Conservation (phyloP, 768 basidiomycete species). For the Mycena olivaceomarginata region DNA sequence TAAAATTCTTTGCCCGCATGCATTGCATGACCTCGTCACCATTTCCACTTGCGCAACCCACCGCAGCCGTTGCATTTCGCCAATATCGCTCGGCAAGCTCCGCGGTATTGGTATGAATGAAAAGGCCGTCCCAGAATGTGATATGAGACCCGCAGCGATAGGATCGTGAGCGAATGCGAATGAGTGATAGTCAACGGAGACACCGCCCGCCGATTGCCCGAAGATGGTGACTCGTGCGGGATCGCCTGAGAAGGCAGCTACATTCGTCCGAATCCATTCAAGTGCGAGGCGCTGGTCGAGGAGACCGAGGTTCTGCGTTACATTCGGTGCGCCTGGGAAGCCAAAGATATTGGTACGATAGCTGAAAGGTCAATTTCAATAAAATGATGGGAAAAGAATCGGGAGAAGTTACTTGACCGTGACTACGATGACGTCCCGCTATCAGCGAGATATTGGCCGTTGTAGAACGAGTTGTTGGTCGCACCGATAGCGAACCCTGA, state of each 20-base stretch:
- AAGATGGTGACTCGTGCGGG: slow-evolving; percentile 27
- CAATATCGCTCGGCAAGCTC: slow-evolving; percentile 26
- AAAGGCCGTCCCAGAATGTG: slow-evolving; percentile 28
- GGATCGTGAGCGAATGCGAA: slow-evolving; percentile 35
- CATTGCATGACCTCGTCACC: slow-evolving; percentile 24
- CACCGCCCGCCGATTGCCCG: slow-evolving; percentile 32
- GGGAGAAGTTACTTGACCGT: slow-evolving; percentile 24
- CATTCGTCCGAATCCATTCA: slow-evolving; percentile 23
- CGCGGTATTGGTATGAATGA: slow-evolving; percentile 27
- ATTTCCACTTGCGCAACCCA: slow-evolving; percentile 27
- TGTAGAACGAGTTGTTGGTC: slow-evolving; percentile 37
- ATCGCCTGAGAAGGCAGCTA: slow-evolving; percentile 25
- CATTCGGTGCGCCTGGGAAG: slow-evolving; percentile 27
- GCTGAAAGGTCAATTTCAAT: not conserved
- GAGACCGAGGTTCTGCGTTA: slow-evolving; percentile 27
- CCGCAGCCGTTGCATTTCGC: slow-evolving; percentile 13
- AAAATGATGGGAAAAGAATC: not conserved
- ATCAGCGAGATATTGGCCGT: slow-evolving; percentile 33
- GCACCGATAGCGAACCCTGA: slow-evolving; percentile 27
- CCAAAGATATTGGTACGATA: slow-evolving; percentile 38
- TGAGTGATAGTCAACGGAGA: slow-evolving; percentile 31
- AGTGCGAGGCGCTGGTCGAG: slow-evolving; percentile 35
- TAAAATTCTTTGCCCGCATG: slow-evolving; percentile 20
- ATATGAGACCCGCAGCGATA: slow-evolving; percentile 28
- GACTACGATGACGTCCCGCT: slow-evolving; percentile 31